Conservation (phyloP, 805 yeast species). For the Spencermartinsiella europaea region DNA sequence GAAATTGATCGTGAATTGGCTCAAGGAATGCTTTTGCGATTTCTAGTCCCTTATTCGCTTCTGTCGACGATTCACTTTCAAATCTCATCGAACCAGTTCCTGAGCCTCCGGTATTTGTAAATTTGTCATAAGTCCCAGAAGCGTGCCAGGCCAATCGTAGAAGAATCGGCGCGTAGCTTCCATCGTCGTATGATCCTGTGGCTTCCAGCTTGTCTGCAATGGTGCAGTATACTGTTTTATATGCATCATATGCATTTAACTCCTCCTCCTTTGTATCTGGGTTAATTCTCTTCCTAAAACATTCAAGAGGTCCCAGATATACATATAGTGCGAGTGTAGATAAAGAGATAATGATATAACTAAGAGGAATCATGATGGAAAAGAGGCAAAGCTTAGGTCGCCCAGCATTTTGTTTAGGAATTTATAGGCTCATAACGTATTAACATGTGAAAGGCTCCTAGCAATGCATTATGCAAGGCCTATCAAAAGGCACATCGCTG, state of each 20-base stretch:
- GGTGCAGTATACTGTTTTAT: constrained; percentile 70
- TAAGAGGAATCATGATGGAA: too few relatives aligned
- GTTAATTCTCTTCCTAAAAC: too few relatives aligned
- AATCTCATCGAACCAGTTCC: constrained; percentile 52
- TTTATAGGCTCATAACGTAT: too few relatives aligned
- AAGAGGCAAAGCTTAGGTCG: too few relatives aligned
- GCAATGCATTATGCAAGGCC: too few relatives aligned
- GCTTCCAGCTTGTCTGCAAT: constrained; percentile 58
- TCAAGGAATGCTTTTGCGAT: constrained; percentile 52
- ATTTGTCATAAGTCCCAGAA: constrained; percentile 68
- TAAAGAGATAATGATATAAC: too few relatives aligned
- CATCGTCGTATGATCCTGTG: constrained; percentile 53
- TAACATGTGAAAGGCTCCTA: too few relatives aligned
- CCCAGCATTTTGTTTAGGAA: too few relatives aligned
- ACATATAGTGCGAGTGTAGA: too few relatives aligned
- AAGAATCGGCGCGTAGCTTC: constrained; percentile 68
- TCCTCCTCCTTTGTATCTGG: too few relatives aligned
- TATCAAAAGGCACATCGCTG: too few relatives aligned
- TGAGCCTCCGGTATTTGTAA: constrained; percentile 46
- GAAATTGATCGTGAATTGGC: constrained; percentile 50
- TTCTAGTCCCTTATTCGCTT: constrained; percentile 45
- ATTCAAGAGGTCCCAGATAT: too few relatives aligned
- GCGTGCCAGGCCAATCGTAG: constrained; percentile 84
- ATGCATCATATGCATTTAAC: constrained; percentile 23
- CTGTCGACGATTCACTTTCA: constrained; percentile 39